Evolutionary conservation across 78 protist genomes (phyloP), one percentile per base, ranked within the genome.

Genomic region (Cavenderia fasciculata): DNA sequence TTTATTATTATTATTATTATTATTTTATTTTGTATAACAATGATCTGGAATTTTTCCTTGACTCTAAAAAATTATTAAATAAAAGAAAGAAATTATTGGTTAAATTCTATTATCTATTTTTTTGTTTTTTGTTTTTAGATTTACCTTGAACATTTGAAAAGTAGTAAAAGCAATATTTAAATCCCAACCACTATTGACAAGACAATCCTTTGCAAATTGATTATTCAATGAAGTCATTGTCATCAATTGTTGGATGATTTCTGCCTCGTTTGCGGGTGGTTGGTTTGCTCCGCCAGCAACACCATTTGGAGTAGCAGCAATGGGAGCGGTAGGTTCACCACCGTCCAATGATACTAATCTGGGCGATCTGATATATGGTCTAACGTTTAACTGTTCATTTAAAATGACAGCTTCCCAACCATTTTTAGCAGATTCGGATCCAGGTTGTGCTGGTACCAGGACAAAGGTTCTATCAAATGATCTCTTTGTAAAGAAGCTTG

Each of bases 321-420:
- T 19, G 6, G 43, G 18, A 31, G 69, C 44, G 7, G 69, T 18
- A 18, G 69, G 69, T 12, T 18, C 54, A 14, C 54, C 69, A 34
- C 44, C 69, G 14, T 61, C 69, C 21, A 31, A 3, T 12, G 69
- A 16, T 25, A 61, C 87, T 14, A 78, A 29, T 78, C 75, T 78
- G 46, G 87, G 87, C n/a, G 51, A 51, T 65, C 87, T 62, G 31
- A 65, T 29, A 38, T 78, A 78, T 0, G 75, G 75, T 78, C 87
- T 78, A 18, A 78, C 31, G 49, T 78, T 47, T 25, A 78, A 66
- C 38, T 78, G 87, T 78, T 78, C 87, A 65, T 78, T 78, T 33
- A 78, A 65, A n/a, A 78, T 65, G 14, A 65, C 57, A 16, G 87
- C 87, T 40, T 78, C 87, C 87, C 87, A 78, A 23, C 87, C 87